Evolutionary conservation across 176 grass and related monocot species (phyloP), one percentile per base, ranked within the genome.

Genomic region (Lolium multiflorum): DNA sequence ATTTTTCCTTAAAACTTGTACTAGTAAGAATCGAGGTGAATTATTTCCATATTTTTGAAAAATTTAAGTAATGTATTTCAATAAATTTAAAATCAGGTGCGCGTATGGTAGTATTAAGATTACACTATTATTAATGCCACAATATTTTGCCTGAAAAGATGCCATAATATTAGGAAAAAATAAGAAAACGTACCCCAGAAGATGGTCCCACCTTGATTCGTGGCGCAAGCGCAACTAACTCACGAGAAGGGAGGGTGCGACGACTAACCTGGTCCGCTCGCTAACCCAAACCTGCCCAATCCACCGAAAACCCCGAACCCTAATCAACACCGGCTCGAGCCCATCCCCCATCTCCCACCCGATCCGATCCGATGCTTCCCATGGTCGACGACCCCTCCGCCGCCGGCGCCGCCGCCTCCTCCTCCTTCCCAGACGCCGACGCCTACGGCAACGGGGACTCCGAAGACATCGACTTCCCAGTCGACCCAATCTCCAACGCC

Each of bases 401-500:
- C 25, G 74, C 49, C 84, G 72, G 39, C 76, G 81, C 74, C 9
- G 85, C 71, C 56, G 75, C 86, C 25, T 80, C 85, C 74, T 71
- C 79, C 79, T 76, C 85, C 81, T 86, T 89, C 76, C 83, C 83
- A 0, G 91, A 92, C 76, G 91, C 80, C 37, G 84, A 92, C 75
- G 87, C 77, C 31, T 85, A 87, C 70, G 87, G 81, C 51, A 89
- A 92, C 80, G 91, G 85, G 38, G 91, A 92, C 75, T 86, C 84
- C 20, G 81, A 89, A 55, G 91, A 90, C 76, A 78, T 74, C 81
- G 84, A 89, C 56, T 88, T 86, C 74, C 79, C 78, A 12, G 70
- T 39, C 68, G 76, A 76, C 61, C 49, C 75, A 3, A 83, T 76
- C 71, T 77, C 78, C 24, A 87, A 82, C 80, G 78, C 85, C 21